Base-by-base conservation (phyloP, 139 green algal genomes). In the Spirogloea muscicola region DNA sequence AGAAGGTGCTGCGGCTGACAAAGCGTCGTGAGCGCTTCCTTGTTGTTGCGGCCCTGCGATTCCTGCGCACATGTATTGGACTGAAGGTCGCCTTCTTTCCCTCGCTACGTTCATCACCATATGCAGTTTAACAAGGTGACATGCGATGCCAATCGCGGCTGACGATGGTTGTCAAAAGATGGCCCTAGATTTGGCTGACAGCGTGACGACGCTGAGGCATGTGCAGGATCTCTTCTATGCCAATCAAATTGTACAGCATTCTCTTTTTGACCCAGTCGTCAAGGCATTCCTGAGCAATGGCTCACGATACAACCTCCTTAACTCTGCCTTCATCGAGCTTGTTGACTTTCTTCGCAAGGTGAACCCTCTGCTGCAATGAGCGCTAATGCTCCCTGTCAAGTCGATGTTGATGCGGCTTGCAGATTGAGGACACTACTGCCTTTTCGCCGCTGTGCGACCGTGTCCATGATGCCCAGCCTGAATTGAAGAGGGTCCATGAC, bases 1-100 rank as follows among this genome's bases (percentile, higher is more conserved):
- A 95, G 65, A 96, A 96, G 79, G 88, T 96, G 63, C 82, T 97
- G 74, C 68, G 76, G 49, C 85, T 98, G 81, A 74, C 96, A 49
- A 60, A 82, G 40, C 82, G 90, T 3, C 76, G 72, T 3, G 93
- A 99, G 84, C 86, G 87, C 25, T 94, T 87, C 85, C 85, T 99
- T 21, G 88, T 85, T 3, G 84, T 93, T 6, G 88, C 90, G 1
- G 93, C 91, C 0, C 72, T 99, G 25, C 89, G 94, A 57, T 97
- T 98, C 76, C 76, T 98, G 58, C 85, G 93, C 52, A 91, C 89
- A 25, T 96, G 90, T 58, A 64, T 98, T 1, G 84, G 80, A 29
- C 79, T 91, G 69, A 92, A 92, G 84, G 80, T 87, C 36, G 1
- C 5, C 5, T 59, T 7, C 59, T 5, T 68, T 68, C 16, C 9